A percentile compares a stretch with the other conserved stretches of the same genome.
Conservation (phyloP, 768 basidiomycete species). For the Sporobolomyces pararoseus region DNA sequence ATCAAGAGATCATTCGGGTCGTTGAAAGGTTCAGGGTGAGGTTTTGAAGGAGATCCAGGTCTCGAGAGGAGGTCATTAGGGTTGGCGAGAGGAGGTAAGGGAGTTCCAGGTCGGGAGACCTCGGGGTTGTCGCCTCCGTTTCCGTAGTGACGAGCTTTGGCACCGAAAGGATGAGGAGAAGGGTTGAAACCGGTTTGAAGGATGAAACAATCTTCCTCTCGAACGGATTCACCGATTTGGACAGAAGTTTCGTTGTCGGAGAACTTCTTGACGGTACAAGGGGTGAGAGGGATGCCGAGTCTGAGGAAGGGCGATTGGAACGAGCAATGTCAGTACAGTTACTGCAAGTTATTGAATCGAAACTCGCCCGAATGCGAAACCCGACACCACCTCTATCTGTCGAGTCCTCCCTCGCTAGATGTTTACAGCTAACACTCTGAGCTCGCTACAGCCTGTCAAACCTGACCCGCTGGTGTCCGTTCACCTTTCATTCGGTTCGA, state of each 20-base stretch:
- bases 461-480: too few species aligned
- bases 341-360: too few species aligned
- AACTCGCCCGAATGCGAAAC: background rate
- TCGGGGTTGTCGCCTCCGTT: constrained; percentile 25
- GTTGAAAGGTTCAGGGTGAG: constrained; percentile 52
- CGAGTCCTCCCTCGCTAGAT: background rate
- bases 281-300: constrained; percentile 80
- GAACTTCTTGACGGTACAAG: constrained; percentile 80
- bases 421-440: too few species aligned
- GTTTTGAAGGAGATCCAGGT: constrained; percentile 21
- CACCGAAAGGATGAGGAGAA: constrained; percentile 37
- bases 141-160: constrained; percentile 33
- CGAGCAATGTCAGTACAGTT: constrained; percentile 8
- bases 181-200: constrained; percentile 61
- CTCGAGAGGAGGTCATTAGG: constrained; percentile 23
- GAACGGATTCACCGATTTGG: constrained; percentile 80
- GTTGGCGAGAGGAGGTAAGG: constrained; percentile 28
- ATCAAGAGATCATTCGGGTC: constrained; percentile 95
- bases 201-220: constrained; percentile 98
- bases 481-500: too few species aligned
- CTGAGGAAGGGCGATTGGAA: constrained; percentile 54
- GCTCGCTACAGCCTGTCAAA: too few species aligned
- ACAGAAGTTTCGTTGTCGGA: constrained; percentile 80
- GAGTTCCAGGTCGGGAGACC: constrained; percentile 28
- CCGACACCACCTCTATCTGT: too few species aligned